Evolutionary conservation across 1,139 yeast genomes (phyloP).

Genomic region (Debaryomycetaceae sp.): DNA sequence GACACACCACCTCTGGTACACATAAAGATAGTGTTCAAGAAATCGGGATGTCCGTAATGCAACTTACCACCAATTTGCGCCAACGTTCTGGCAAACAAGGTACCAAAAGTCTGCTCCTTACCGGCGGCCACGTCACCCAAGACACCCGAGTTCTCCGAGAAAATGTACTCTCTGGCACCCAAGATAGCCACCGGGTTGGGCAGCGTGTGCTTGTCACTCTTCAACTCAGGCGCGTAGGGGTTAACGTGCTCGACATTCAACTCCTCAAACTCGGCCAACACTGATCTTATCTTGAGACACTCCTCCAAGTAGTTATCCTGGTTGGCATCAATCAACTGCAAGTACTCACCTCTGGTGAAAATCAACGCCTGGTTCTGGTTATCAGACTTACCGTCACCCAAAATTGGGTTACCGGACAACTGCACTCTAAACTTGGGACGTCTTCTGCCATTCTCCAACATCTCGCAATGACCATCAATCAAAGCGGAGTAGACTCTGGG

Average conservation of each 20-base stretch:
- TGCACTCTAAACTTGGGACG: constrained; percentile 98
- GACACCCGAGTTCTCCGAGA: constrained; percentile 98
- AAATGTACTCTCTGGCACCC: constrained; percentile 99
- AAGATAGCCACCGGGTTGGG: constrained; percentile 92
- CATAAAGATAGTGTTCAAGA: constrained; percentile 90
- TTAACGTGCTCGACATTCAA: constrained; percentile 80
- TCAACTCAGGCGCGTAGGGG: constrained; percentile 67
- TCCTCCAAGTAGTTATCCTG: constrained; percentile 98
- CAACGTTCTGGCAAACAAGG: constrained; percentile 93
- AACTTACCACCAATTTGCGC: constrained; percentile 98
- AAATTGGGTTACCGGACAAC: constrained; percentile 96
- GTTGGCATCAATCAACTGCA: constrained; percentile 96
- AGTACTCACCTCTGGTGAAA: constrained; percentile 98
- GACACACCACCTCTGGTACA: constrained; percentile 99
- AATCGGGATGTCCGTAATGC: constrained; percentile 99
- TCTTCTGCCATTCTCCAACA: constrained; percentile 96
- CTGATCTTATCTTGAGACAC: constrained; percentile 96
- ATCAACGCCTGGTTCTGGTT: constrained; percentile 96
- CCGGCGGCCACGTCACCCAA: constrained; percentile 99
- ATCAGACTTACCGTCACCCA: constrained; percentile 99
- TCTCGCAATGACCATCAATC: constrained; percentile 98
- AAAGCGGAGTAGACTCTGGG: constrained; percentile 95
- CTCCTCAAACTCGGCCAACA: constrained; percentile 97
- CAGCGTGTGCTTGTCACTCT: constrained; percentile 31
- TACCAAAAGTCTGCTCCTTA: constrained; percentile 99